Evolutionary conservation across 2,329 filamentous ascomycete species (phyloP).

Genomic region (Botrytis fragariae): DNA sequence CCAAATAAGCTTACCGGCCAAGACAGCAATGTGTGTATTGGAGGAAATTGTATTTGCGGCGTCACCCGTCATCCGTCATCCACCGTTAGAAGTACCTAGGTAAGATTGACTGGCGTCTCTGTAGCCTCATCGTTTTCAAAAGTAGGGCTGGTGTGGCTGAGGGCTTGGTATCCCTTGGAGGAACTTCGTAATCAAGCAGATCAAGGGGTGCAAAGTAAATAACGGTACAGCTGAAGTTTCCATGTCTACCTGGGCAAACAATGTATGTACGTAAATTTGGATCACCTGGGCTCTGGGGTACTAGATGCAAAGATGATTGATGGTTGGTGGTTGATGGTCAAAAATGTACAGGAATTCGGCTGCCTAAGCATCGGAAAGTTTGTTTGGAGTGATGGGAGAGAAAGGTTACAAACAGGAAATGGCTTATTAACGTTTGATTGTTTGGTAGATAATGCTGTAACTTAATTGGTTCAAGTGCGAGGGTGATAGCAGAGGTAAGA

Average conservation of each 20-base stretch:
- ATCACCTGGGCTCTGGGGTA: not conserved
- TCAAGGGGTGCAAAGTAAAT: not conserved
- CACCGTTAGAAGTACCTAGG: not conserved
- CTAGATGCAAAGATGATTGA: not conserved
- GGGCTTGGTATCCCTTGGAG: conserved; percentile 1
- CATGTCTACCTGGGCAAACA: not conserved
- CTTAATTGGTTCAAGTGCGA: not conserved
- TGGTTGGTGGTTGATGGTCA: not conserved
- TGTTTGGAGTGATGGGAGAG: not conserved
- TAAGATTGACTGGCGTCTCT: not conserved
- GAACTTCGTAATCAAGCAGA: not conserved
- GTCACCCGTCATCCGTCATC: conserved; percentile 9
- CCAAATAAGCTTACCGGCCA: not conserved
- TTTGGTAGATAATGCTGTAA: not conserved
- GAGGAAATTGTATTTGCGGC: not conserved
- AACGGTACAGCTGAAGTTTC: not conserved
- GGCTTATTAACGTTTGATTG: not conserved
- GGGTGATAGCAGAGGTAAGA: not conserved
- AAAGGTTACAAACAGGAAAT: not conserved
- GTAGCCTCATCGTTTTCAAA: conserved; percentile 1
- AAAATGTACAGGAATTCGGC: not conserved
- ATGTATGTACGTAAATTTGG: not conserved
- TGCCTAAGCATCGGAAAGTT: not conserved
- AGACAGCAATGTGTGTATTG: not conserved
- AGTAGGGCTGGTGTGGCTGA: conserved; percentile 14